Evolutionary conservation across 192 early-diverging fungal species (phyloP).

Genomic region (Borealophlyctis nickersoniae): DNA sequence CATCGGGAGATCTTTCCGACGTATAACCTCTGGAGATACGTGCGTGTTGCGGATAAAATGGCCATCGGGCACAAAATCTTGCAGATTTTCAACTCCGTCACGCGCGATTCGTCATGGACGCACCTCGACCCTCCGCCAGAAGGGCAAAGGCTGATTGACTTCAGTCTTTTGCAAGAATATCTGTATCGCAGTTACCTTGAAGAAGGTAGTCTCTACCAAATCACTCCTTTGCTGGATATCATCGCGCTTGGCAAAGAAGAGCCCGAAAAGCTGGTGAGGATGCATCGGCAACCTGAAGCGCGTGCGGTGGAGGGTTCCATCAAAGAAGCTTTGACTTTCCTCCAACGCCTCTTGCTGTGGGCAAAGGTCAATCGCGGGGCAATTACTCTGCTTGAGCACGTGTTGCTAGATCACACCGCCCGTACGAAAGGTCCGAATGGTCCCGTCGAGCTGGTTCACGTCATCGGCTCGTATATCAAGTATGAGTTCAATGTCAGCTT

Average conservation of each 20-base stretch:
- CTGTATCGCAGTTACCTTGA: conserved; percentile 29
- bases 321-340: conserved; percentile 31
- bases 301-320: conserved; percentile 34
- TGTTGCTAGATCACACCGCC: conserved; percentile 41
- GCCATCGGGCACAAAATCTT: conserved; percentile 36
- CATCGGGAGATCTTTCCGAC: conserved; percentile 44
- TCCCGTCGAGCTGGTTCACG: conserved; percentile 40
- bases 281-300: conserved; percentile 13
- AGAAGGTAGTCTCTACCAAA: conserved; percentile 33
- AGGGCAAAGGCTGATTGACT: background rate
- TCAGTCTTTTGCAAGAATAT: conserved; percentile 29
- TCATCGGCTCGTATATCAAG: conserved; percentile 40
- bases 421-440: conserved; percentile 8
- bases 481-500: conserved; percentile 40
- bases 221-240: conserved; percentile 39
- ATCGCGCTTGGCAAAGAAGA: conserved; percentile 26
- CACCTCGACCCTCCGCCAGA: background rate
- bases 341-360: conserved; percentile 34
- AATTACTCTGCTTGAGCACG: conserved; percentile 39
- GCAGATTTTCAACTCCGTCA: conserved; percentile 44
- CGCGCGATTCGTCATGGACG: conserved; percentile 36
- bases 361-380: conserved; percentile 16
- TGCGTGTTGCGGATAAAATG: conserved; percentile 33
- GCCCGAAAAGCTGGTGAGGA: conserved; percentile 24
- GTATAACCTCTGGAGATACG: conserved; percentile 43